A percentile compares a stretch with the other conserved stretches of the same genome.
phyloP scores from a whole-genome alignment of 2,329 filamentous ascomycete species.

The Amauroascus verrucosus region DNA sequence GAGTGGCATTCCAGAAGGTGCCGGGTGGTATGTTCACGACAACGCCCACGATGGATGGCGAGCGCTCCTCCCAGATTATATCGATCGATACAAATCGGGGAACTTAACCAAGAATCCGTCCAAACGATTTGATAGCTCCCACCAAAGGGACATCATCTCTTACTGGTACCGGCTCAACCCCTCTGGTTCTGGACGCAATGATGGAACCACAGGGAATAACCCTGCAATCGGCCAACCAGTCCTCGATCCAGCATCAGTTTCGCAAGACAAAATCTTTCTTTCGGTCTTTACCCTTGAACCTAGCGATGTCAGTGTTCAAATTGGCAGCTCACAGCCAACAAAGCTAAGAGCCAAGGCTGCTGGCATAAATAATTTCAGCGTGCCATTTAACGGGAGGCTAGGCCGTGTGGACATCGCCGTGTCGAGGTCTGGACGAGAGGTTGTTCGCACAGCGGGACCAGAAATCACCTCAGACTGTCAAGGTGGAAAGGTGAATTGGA shows the following conservation, averaged over 20 bases:
- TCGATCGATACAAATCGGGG: constrained; percentile 42
- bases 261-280: constrained; percentile 28
- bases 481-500: constrained; percentile 28
- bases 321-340: constrained; percentile 21
- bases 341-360: constrained; percentile 18
- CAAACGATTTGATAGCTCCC: not conserved
- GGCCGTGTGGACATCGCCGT: constrained; percentile 24
- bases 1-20: constrained; percentile 39
- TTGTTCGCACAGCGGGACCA: constrained; percentile 22
- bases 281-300: constrained; percentile 22
- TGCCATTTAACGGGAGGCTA: constrained; percentile 25
- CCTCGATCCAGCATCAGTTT: constrained; percentile 22
- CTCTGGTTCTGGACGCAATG: constrained; percentile 21
- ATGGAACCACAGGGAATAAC: constrained; percentile 30
- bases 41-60: constrained; percentile 43
- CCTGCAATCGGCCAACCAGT: constrained; percentile 22
- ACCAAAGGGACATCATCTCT: constrained; percentile 22
- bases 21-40: constrained; percentile 40
- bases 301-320: constrained; percentile 24
- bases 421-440: constrained; percentile 19
- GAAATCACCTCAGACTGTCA: constrained; percentile 23
- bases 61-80: constrained; percentile 42
- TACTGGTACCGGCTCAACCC: constrained; percentile 32
- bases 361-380: constrained; percentile 27
- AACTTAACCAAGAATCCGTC: constrained; percentile 20